These are phyloP conservation scores for Raffaelea deltoideospora DNA, from an alignment of 2,329 filamentous ascomycete genomes.

Conservation along the genomic window DNA sequence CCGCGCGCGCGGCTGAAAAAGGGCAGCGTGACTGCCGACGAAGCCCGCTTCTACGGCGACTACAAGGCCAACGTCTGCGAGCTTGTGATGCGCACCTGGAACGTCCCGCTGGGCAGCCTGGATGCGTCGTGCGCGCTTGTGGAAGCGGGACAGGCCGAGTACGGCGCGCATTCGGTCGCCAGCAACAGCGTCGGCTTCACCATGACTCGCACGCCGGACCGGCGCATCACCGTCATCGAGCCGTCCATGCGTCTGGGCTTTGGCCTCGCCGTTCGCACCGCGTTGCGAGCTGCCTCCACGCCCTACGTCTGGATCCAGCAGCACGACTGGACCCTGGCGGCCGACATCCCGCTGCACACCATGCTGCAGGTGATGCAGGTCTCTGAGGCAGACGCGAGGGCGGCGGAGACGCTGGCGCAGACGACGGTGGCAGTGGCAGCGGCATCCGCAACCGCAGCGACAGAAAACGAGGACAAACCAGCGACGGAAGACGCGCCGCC, in stretches of 20 bases:
- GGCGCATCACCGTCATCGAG: slow-evolving; percentile 32
- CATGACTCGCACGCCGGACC: slow-evolving; percentile 19
- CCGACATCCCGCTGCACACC: slow-evolving; percentile 26
- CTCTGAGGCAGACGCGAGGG: slow-evolving; percentile 8
- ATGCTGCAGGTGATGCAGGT: slow-evolving; percentile 30
- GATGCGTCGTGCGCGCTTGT: background rate
- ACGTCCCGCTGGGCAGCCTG: background rate
- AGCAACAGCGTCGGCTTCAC: slow-evolving; percentile 22
- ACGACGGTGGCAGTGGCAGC: background rate
- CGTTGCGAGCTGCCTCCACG: slow-evolving; percentile 28
- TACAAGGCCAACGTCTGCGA: slow-evolving; percentile 34
- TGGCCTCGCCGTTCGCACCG: slow-evolving; percentile 36
- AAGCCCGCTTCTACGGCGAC: slow-evolving; percentile 22
- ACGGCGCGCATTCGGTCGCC: slow-evolving; percentile 19
- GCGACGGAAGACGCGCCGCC: no score
- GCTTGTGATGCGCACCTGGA: slow-evolving; percentile 17
- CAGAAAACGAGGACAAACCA: background rate
- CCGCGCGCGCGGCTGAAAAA: slow-evolving; percentile 32
- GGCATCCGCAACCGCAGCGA: no score
- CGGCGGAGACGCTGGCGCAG: background rate
- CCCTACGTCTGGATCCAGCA: slow-evolving; percentile 43
- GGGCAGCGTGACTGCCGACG: slow-evolving; percentile 31
- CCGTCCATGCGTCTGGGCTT: slow-evolving; percentile 31
- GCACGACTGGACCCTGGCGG: slow-evolving; percentile 37
- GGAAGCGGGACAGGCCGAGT: slow-evolving; percentile 28